A percentile compares a stretch with the other conserved stretches of the same genome.
phyloP scores from a whole-genome alignment of 2,329 filamentous ascomycete genomes.

The Aspergillus piperis region DNA sequence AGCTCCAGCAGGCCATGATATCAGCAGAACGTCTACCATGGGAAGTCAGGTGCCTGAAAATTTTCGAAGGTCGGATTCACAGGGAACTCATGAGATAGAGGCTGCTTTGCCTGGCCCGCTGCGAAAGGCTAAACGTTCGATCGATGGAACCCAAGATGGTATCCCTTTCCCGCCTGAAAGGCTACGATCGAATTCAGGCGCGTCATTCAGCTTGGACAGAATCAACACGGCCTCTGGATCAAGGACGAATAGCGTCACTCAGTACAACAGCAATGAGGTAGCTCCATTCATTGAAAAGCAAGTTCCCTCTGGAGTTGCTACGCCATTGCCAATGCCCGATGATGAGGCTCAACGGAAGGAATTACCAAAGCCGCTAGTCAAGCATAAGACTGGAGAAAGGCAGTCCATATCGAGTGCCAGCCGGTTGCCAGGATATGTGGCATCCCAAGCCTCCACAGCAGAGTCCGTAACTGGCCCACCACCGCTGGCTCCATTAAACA shows the following conservation, averaged over 20 bases:
- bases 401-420: constrained; percentile 45
- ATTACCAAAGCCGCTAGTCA: constrained; percentile 27
- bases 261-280: constrained; percentile 30
- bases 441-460: constrained; percentile 44
- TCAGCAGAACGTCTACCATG: constrained; percentile 23
- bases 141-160: constrained; percentile 28
- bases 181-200: constrained; percentile 32
- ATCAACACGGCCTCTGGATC: constrained; percentile 28
- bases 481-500: constrained; percentile 34
- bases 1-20: constrained; percentile 21
- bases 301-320: constrained; percentile 29
- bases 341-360: constrained; percentile 32
- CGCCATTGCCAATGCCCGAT: constrained; percentile 33
- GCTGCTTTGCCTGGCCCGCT: constrained; percentile 23
- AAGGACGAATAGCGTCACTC: constrained; percentile 32
- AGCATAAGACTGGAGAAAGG: constrained; percentile 33
- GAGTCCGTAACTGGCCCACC: constrained; percentile 50
- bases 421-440: constrained; percentile 48
- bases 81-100: constrained; percentile 31
- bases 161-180: constrained; percentile 36
- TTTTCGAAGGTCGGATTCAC: constrained; percentile 31
- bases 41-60: constrained; percentile 25
- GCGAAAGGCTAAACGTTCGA: constrained; percentile 27
- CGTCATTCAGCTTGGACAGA: constrained; percentile 33
- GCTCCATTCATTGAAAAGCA: constrained; percentile 31